Evolutionary conservation across 2,329 filamentous ascomycete genomes (phyloP).

Genomic region (Tolypocladium tundrense): DNA sequence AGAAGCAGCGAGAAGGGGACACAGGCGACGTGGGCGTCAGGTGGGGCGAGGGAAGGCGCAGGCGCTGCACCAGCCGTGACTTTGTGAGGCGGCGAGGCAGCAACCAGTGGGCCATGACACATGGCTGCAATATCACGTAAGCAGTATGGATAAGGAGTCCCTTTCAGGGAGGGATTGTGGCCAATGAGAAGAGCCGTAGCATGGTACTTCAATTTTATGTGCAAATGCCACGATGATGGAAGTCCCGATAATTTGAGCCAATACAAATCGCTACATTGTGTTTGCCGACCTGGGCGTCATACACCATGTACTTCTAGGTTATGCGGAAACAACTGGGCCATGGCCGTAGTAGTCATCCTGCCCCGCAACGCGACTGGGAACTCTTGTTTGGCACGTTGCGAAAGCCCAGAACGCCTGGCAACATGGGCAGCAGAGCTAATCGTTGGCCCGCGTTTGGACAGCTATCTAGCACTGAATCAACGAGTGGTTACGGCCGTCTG

Average conservation of each 20-base stretch:
- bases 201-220: too few species aligned
- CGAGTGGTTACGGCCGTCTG: not conserved
- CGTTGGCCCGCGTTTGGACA: not conserved
- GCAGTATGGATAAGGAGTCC: not conserved
- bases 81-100: not conserved
- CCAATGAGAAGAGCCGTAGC: too few species aligned
- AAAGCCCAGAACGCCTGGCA: not conserved
- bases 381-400: not conserved
- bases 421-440: not conserved
- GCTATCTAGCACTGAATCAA: not conserved
- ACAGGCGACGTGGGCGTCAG: not conserved
- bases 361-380: not conserved
- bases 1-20: not conserved
- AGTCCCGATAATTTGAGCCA: too few species aligned
- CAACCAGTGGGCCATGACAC: not conserved
- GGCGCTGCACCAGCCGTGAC: not conserved
- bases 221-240: too few species aligned
- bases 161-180: too few species aligned
- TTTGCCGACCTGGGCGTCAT: too few species aligned
- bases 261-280: too few species aligned
- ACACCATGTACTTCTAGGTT: too few species aligned
- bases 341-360: not conserved
- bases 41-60: not conserved
- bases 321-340: too few species aligned
- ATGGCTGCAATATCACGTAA: not conserved